A percentile compares a stretch with the other conserved stretches of the same genome.
These are phyloP conservation scores for Erythrophleum fordii DNA, from an alignment of 306 rosid species.

Conservation along the genomic window DNA sequence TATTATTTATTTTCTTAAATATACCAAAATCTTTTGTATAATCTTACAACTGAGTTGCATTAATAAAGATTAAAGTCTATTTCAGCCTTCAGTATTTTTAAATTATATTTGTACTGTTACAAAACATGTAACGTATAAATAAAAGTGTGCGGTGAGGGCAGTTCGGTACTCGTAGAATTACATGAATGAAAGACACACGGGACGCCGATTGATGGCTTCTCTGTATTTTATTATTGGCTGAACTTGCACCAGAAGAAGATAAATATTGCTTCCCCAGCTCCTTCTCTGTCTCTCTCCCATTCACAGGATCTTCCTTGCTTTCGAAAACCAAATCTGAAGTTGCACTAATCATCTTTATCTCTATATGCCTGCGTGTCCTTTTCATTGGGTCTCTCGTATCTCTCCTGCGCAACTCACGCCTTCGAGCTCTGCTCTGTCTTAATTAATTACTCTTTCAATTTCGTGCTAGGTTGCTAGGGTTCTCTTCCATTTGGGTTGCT, in stretches of 20 bases:
- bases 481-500: constrained; percentile 48
- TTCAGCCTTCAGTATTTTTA: too few relatives aligned
- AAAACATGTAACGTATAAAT: too few relatives aligned
- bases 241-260: constrained; percentile 6
- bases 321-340: constrained; percentile 40
- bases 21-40: neutral
- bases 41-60: too few relatives aligned
- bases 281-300: neutral
- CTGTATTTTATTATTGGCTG: constrained; percentile 38
- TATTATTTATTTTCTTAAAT: neutral
- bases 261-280: neutral
- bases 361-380: constrained; percentile 27
- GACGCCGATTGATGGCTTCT: constrained; percentile 36
- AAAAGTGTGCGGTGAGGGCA: neutral
- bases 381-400: constrained; percentile 28
- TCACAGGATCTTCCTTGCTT: constrained; percentile 58
- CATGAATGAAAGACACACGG: neutral
- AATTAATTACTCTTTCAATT: constrained; percentile 38
- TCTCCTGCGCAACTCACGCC: constrained; percentile 33
- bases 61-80: too few relatives aligned
- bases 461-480: constrained; percentile 22
- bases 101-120: too few relatives aligned
- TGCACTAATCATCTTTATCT: constrained; percentile 31
- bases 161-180: neutral
- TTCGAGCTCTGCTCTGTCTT: constrained; percentile 15